Evolutionary conservation across 2,329 filamentous ascomycete genomes (phyloP), one percentile per base, ranked within the genome.

Genomic region (Colletotrichum sp.): DNA sequence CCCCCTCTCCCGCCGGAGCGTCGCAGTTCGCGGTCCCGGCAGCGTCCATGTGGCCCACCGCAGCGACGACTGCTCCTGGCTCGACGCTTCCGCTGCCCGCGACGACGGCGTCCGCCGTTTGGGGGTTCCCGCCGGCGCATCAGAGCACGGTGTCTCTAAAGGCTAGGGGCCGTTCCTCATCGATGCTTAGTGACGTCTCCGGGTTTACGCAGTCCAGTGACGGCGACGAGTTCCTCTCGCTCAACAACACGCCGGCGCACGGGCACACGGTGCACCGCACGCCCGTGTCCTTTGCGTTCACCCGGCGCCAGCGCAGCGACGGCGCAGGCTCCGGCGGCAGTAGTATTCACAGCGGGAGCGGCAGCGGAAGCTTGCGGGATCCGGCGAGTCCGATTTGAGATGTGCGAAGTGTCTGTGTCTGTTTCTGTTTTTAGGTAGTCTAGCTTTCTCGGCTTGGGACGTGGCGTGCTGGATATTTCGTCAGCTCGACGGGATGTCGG

Each of bases 181-280:
- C 91, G 73, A 93, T 93, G 92, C 88, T 93, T 4, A 93, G 91
- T 80, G 90, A 93, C 79, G 86, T 93, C 5, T 93, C 91, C n/a
- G 91, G 92, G 24, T 92, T 93, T 79, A 93, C 92, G 9, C 91
- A 93, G 83, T 91, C 89, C 18, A 92, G 89, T 79, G 87, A 86
- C 64, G 90, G 89, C 26, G 86, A 88, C 24, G 86, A 86, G 57
- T 79, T 77, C 44, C 67, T 76, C 69, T 77, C 75, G 60, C 64
- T 64, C 71, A 71, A 76, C 72, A 76, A 71, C 79, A 71, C 71
- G 78, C 78, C 24, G 68, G 80, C 68, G 65, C 79, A 57, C 77
- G 72, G 67, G 70, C 79, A 70, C 62, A 69, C 39, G 76, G 76
- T 66, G 69, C 67, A 69, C 76, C 77, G 60, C 60, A 78, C 73